Evolutionary conservation across 1,139 yeast genomes (phyloP).

Genomic region (Suhomyces bokatorum): DNA sequence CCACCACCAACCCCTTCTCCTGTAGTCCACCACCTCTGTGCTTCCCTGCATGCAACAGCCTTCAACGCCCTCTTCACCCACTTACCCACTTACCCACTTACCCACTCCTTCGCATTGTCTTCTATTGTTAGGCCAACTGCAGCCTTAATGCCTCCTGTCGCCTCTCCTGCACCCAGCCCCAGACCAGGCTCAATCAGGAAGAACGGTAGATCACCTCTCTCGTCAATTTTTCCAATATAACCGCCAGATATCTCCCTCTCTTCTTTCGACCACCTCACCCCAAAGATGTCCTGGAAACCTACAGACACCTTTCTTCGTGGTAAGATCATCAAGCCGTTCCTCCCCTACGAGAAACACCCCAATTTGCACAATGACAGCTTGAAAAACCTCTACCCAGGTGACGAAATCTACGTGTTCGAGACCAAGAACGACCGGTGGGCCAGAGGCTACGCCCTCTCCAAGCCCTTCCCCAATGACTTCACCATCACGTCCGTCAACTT

Average conservation of each 20-base stretch:
- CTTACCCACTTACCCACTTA: no score
- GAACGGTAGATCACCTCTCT: constrained; percentile 6
- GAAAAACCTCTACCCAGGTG: constrained; percentile 73
- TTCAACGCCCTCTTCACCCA: no score
- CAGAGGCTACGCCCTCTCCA: constrained; percentile 66
- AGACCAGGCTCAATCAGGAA: constrained; percentile 8
- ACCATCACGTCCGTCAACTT: constrained; percentile 60
- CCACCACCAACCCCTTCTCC: no score
- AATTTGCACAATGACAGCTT: constrained; percentile 40
- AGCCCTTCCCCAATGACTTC: constrained; percentile 70
- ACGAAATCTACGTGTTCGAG: constrained; percentile 77
- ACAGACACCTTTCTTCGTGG: constrained; percentile 47
- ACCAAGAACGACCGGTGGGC: constrained; percentile 69
- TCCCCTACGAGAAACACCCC: constrained; percentile 58
- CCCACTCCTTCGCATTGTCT: no score
- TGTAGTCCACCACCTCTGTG: no score
- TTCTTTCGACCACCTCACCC: not conserved
- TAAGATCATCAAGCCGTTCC: constrained; percentile 56
- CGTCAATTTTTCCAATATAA: constrained; percentile 4
- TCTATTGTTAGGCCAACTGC: no score
- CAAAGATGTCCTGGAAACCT: constrained; percentile 36
- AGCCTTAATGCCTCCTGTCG: no score
- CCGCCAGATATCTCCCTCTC: not conserved
- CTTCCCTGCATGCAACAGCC: no score
- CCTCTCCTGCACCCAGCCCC: not conserved